A percentile compares a stretch with the other conserved stretches of the same genome.
Evolutionary conservation across 441 rosid genomes (phyloP).

Genomic region (Adansonia grandidieri): DNA sequence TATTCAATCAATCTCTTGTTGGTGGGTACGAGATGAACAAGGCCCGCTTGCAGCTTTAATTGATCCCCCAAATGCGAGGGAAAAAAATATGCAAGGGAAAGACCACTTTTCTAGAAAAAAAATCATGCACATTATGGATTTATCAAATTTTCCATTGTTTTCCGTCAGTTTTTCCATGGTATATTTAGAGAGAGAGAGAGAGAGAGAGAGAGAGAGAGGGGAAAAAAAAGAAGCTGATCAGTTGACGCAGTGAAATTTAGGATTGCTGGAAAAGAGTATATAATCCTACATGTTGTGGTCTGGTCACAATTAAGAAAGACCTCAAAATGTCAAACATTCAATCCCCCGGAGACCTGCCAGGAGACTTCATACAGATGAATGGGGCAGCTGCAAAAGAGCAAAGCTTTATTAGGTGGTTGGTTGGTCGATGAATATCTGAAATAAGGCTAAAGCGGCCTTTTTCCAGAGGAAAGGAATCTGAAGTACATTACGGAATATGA

Average conservation of each 20-base stretch:
- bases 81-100: conserved; percentile 13
- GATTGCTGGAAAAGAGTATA: neutral
- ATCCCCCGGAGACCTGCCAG: neutral
- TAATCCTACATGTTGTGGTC: neutral
- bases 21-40: conserved; percentile 23
- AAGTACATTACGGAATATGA: conserved; percentile 22
- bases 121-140: neutral
- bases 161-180: neutral
- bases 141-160: neutral
- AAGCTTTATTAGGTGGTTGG: conserved; percentile 22
- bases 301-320: conserved; percentile 1
- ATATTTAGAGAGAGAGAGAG: neutral
- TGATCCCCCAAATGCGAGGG: neutral
- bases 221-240: neutral
- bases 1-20: conserved; percentile 33
- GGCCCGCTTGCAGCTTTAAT: conserved; percentile 28
- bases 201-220: too few species aligned
- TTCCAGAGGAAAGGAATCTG: conserved; percentile 12
- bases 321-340: conserved; percentile 11
- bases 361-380: neutral
- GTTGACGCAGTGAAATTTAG: neutral
- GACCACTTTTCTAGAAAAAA: conserved; percentile 16
- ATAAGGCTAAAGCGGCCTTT: conserved; percentile 26
- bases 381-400: conserved; percentile 22
- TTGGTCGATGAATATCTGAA: conserved; percentile 12